These are phyloP conservation scores for Hypocreales sp. DNA, from an alignment of 2,329 filamentous ascomycete genomes.

Conservation along the genomic window DNA sequence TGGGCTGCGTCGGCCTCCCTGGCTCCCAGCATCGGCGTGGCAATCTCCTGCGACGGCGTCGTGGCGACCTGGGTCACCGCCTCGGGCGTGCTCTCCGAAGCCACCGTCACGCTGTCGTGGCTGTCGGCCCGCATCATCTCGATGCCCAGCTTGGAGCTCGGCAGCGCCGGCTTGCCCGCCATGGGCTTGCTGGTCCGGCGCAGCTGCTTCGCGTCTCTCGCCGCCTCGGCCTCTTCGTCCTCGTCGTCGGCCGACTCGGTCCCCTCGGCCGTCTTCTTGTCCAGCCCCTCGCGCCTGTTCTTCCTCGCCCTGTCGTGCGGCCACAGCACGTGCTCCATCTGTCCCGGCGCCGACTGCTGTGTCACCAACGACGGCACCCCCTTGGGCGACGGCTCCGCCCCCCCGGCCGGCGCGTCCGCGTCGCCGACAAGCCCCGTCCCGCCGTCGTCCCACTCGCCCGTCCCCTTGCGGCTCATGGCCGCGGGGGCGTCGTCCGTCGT, in stretches of 20 bases:
- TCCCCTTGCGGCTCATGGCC: slow-evolving; percentile 56
- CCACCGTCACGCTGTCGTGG: slow-evolving; percentile 57
- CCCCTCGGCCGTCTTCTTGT: slow-evolving; percentile 58
- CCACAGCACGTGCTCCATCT: slow-evolving; percentile 39
- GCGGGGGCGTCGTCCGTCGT: slow-evolving; percentile 66
- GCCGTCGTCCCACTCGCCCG: slow-evolving; percentile 64
- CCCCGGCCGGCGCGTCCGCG: slow-evolving; percentile 26
- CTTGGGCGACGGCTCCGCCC: slow-evolving; percentile 18
- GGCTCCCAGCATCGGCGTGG: slow-evolving; percentile 13
- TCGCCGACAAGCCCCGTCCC: slow-evolving; percentile 62
- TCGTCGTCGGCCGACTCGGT: slow-evolving; percentile 86
- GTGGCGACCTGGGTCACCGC: slow-evolving; percentile 34
- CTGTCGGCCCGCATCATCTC: slow-evolving; percentile 98
- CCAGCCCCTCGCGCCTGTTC: slow-evolving; percentile 58
- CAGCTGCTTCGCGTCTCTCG: slow-evolving; percentile 25
- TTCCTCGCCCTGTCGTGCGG: slow-evolving; percentile 62
- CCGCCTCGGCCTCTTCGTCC: slow-evolving; percentile 67
- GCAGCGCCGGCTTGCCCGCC: slow-evolving; percentile 37
- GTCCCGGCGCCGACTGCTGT: slow-evolving; percentile 49
- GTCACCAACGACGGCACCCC: slow-evolving; percentile 38
- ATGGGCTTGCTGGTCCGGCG: slow-evolving; percentile 24
- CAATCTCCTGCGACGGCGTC: slow-evolving; percentile 29
- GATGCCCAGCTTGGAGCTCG: slow-evolving; percentile 78
- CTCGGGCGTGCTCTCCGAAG: slow-evolving; percentile 34
- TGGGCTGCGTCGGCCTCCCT: slow-evolving; percentile 4